phyloP scores from a whole-genome alignment of 768 basidiomycete species.

The Mycena rosella region DNA sequence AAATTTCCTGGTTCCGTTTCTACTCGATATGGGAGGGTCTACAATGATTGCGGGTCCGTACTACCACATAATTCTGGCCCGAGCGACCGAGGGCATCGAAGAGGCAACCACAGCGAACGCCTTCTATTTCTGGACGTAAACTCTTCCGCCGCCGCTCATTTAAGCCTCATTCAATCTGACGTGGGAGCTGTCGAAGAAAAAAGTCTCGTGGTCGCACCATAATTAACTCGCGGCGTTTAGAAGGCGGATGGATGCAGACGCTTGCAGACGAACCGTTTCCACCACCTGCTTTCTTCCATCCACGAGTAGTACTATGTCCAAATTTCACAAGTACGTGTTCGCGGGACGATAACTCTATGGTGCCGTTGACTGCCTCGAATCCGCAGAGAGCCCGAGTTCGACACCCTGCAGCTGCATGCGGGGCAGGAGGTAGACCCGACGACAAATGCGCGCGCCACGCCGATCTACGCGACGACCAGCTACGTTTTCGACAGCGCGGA shows the following conservation, averaged over 20 bases:
- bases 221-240: conserved; percentile 6
- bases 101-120: too few relatives aligned
- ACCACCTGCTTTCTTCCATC: not conserved
- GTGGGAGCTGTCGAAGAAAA: not conserved
- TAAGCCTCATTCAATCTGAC: conserved; percentile 8
- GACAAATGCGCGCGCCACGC: conserved; percentile 81
- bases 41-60: too few relatives aligned
- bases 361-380: not conserved
- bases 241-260: too few relatives aligned
- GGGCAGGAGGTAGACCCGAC: conserved; percentile 74
- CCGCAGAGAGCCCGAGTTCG: conserved; percentile 70
- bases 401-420: conserved; percentile 85
- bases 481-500: conserved; percentile 81
- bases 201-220: conserved; percentile 3
- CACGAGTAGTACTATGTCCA: not conserved
- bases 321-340: not conserved
- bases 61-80: too few relatives aligned
- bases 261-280: too few relatives aligned
- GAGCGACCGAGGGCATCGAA: too few relatives aligned
- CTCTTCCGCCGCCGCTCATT: too few relatives aligned
- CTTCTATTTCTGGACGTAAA: too few relatives aligned
- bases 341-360: too few relatives aligned
- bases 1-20: too few relatives aligned
- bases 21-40: too few relatives aligned
- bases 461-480: conserved; percentile 81